Conservation (phyloP, 345 rosid species). For the Abelmoschus esculentus region DNA sequence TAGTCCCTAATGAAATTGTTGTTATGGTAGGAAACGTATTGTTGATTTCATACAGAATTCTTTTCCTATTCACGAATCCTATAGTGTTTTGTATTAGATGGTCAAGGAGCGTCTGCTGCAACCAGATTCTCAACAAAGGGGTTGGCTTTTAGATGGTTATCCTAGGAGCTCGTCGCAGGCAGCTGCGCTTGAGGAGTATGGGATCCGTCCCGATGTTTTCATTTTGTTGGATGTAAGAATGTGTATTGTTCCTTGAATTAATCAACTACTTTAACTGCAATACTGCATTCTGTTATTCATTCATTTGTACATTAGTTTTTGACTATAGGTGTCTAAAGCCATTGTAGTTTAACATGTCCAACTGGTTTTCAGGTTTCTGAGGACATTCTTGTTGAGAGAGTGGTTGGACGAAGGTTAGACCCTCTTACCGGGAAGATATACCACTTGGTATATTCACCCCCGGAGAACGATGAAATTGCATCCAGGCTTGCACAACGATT, state of each 20-base stretch:
- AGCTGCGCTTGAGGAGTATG: slow-evolving; percentile 55
- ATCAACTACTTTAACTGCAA: background rate
- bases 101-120: slow-evolving; percentile 70
- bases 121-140: slow-evolving; percentile 66
- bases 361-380: slow-evolving; percentile 65
- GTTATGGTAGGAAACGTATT: slow-evolving; percentile 39
- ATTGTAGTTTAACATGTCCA: background rate
- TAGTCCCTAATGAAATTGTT: slow-evolving; percentile 73
- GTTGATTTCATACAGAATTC: slow-evolving; percentile 7
- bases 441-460: slow-evolving; percentile 88
- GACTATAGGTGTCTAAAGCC: background rate
- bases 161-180: slow-evolving; percentile 92
- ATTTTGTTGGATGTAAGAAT: slow-evolving; percentile 69
- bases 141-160: slow-evolving; percentile 98
- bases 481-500: slow-evolving; percentile 81
- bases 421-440: slow-evolving; percentile 93
- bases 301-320: background rate
- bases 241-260: background rate
- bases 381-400: slow-evolving; percentile 85
- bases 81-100: slow-evolving; percentile 42
- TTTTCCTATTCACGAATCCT: slow-evolving; percentile 13
- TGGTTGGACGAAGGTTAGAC: slow-evolving; percentile 83
- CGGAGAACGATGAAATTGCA: slow-evolving; percentile 79
- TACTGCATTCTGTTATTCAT: background rate
- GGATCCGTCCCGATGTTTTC: slow-evolving; percentile 75